These are phyloP conservation scores for Suillus decipiens DNA, from an alignment of 768 basidiomycete species.

Conservation along the genomic window DNA sequence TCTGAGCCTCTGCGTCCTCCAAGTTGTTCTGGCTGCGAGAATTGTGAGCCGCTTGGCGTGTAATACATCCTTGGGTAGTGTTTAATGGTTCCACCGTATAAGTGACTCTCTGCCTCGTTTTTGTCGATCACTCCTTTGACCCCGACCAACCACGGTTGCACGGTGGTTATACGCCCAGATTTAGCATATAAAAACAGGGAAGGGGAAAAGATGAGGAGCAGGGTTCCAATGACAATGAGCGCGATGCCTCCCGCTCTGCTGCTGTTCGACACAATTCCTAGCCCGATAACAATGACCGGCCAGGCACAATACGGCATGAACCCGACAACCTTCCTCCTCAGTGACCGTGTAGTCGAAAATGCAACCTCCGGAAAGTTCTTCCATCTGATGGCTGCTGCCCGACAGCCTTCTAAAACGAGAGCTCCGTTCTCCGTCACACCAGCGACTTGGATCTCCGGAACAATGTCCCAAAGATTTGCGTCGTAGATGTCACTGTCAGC, in stretches of 20 bases:
- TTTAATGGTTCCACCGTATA: slow-evolving; percentile 16
- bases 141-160: slow-evolving; percentile 24
- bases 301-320: slow-evolving; percentile 15
- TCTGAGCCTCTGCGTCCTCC: slow-evolving; percentile 15
- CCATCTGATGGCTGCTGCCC: too few relatives aligned
- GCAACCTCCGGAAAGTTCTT: too few relatives aligned
- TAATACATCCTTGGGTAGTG: slow-evolving; percentile 5
- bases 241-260: neutral
- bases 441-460: too few relatives aligned
- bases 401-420: too few relatives aligned
- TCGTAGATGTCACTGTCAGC: too few relatives aligned
- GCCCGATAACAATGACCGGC: slow-evolving; percentile 8
- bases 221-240: neutral
- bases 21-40: slow-evolving; percentile 5
- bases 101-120: slow-evolving; percentile 5
- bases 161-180: slow-evolving; percentile 17
- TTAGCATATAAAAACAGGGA: slow-evolving; percentile 12
- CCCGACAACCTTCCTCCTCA: slow-evolving; percentile 11
- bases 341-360: slow-evolving; percentile 7
- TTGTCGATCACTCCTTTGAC: slow-evolving; percentile 12
- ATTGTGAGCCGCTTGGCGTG: slow-evolving; percentile 12
- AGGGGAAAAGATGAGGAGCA: slow-evolving; percentile 12
- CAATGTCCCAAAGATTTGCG: too few relatives aligned
- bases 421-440: too few relatives aligned
- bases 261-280: too few relatives aligned